A percentile compares a stretch with the other conserved stretches of the same genome.
These are phyloP conservation scores for Picea sitchensis DNA, from an alignment of 75 land plant genomes.

Conservation along the genomic window DNA sequence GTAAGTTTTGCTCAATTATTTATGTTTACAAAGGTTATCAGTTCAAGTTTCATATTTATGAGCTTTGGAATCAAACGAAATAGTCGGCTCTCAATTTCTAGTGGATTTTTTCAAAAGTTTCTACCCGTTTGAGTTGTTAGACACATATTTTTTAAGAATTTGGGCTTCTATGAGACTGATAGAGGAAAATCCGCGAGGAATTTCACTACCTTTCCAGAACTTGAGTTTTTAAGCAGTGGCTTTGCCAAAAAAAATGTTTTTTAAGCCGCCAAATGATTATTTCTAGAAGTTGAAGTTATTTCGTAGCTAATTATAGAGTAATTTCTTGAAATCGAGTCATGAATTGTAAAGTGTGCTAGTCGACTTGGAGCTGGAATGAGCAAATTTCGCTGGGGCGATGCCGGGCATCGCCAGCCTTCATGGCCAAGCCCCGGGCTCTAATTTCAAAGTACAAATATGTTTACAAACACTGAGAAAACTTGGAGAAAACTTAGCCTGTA, in stretches of 20 bases:
- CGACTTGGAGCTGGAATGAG: not conserved
- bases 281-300: not conserved
- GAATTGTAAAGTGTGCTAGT: not conserved
- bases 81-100: not conserved
- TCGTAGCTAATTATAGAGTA: not conserved
- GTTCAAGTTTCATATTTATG: no score
- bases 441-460: no score
- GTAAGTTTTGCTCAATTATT: not conserved
- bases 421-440: no score
- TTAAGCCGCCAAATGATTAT: not conserved
- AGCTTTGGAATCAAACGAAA: not conserved
- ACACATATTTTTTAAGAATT: not conserved
- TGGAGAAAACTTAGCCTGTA: no score
- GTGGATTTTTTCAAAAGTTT: not conserved
- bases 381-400: no score
- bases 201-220: not conserved
- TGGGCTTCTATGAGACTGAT: not conserved
- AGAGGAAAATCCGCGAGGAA: not conserved
- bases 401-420: no score
- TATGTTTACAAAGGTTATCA: not conserved
- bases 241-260: no score
- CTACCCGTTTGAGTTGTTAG: not conserved
- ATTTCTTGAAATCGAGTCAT: not conserved
- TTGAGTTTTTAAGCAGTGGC: not conserved
- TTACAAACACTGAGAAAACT: no score